Evolutionary conservation across 768 basidiomycete species (phyloP).

Genomic region (Dacryopinax primogenitus): DNA sequence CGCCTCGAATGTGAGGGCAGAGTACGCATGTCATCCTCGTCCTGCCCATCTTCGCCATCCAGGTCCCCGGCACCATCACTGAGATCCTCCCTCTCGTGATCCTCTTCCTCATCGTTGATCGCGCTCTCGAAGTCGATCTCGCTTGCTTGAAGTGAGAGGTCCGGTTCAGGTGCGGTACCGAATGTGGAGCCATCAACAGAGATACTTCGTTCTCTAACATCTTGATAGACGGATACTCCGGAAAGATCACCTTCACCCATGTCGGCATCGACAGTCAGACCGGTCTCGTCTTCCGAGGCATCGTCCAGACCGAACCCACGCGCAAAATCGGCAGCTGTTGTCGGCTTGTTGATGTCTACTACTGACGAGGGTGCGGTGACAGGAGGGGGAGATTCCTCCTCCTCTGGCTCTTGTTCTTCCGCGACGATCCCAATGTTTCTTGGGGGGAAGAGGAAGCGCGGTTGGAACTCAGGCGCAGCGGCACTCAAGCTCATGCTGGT

Average conservation of each 20-base stretch:
- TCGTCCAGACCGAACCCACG: not conserved
- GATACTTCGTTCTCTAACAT: constrained; percentile 13
- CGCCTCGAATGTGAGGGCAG: not conserved
- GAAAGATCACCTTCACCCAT: constrained; percentile 30
- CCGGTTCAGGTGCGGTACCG: constrained; percentile 12
- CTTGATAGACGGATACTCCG: constrained; percentile 28
- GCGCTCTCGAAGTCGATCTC: constrained; percentile 16
- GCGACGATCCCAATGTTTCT: not conserved
- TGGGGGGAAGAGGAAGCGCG: not conserved
- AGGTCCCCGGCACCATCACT: not conserved
- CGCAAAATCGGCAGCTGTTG: not conserved
- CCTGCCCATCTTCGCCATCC: not conserved
- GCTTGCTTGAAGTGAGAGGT: constrained; percentile 19
- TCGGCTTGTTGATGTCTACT: not conserved
- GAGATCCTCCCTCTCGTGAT: constrained; percentile 21
- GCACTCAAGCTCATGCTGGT: constrained; percentile 8
- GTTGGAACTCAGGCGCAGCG: constrained; percentile 3
- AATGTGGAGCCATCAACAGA: constrained; percentile 3
- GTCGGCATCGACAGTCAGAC: not conserved
- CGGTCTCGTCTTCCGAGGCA: not conserved
- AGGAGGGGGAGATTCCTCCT: constrained; percentile 33
- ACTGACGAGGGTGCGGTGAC: not conserved
- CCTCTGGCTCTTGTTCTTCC: constrained; percentile 9
- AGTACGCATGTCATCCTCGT: constrained; percentile 10
- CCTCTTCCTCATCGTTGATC: constrained; percentile 27